Evolutionary conservation across 192 early-diverging fungal species (phyloP), one percentile per base, ranked within the genome.

Genomic region (Lobosporangium transversale): DNA sequence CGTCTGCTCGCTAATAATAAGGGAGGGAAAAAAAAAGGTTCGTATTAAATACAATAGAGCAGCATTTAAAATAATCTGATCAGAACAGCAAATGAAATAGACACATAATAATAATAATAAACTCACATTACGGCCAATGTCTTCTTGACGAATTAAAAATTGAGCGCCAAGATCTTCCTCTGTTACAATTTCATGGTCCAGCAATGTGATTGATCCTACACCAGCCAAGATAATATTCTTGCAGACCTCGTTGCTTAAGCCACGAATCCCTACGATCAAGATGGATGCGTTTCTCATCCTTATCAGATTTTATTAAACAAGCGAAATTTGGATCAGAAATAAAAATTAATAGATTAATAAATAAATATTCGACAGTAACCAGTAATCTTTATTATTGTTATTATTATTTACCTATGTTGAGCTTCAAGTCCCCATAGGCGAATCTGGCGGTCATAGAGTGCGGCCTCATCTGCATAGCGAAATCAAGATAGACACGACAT

Each of bases 381-480:
- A n/a, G n/a, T n/a, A n/a, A n/a, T n/a, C n/a, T n/a, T n/a, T n/a
- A n/a, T n/a, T n/a, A n/a, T n/a, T n/a, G 20, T 70, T 2, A 24
- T 17, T 14, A 32, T 15, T 27, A 8, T 8, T 62, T 73, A 92
- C 93, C 90, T 79, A 57, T 86, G 86, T 68, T 99, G 97, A 27
- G 96, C 93, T 60, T 97, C 94, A 50, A 98, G 60, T 11, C 97
- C 97, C 97, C 97, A 99, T 21, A 99, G 83, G 53, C 97, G 87
- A 70, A 99, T 99, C 85, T 99, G 97, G 26, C 97, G 84, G 86
- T 99, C 97, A 54, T 99, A 99, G 14, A 99, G 86, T 35, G 91
- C 91, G 9, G 92, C 94, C 68, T 98, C 97, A 37, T 97, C 97
- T 82, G 65, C 24, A 4, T 3, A 44, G 17, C n/a, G 18, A 26